Evolutionary conservation across 176 grass and related monocot genomes (phyloP).

Genomic region (Melocanna baccifera): DNA sequence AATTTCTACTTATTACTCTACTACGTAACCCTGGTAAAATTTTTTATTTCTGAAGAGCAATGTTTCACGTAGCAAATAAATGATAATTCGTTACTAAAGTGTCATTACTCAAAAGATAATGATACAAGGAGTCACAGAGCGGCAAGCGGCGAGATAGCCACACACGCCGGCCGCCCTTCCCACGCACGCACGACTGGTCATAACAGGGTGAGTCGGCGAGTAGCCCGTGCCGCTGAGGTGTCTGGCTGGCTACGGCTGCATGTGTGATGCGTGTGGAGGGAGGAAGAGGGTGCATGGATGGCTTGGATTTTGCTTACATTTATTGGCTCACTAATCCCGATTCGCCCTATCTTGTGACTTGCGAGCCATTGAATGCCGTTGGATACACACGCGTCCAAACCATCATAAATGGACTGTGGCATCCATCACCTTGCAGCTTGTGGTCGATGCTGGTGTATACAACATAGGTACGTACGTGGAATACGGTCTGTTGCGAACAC

Average conservation of each 20-base stretch:
- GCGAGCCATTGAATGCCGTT: neutral
- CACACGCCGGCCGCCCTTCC: neutral
- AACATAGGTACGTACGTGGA: neutral
- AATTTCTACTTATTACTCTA: too few relatives aligned
- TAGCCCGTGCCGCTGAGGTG: neutral
- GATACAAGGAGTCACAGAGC: too few relatives aligned
- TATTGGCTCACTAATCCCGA: neutral
- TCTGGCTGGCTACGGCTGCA: neutral
- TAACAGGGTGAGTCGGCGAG: neutral
- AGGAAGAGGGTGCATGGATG: neutral
- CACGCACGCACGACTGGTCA: neutral
- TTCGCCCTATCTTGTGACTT: neutral
- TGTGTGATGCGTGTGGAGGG: neutral
- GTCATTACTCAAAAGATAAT: too few relatives aligned
- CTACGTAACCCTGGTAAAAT: too few relatives aligned
- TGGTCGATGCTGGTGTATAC: neutral
- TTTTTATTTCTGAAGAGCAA: too few relatives aligned
- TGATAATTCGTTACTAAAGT: too few relatives aligned
- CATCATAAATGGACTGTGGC: neutral
- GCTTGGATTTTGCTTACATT: conserved; percentile 12
- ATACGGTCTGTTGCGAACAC: neutral
- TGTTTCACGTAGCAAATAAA: too few relatives aligned
- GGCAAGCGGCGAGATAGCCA: neutral
- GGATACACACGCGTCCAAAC: conserved; percentile 17
- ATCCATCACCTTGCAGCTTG: neutral